phyloP scores from a whole-genome alignment of 1,284 basidiomycete genomes.

The Stereum hirsutum region DNA sequence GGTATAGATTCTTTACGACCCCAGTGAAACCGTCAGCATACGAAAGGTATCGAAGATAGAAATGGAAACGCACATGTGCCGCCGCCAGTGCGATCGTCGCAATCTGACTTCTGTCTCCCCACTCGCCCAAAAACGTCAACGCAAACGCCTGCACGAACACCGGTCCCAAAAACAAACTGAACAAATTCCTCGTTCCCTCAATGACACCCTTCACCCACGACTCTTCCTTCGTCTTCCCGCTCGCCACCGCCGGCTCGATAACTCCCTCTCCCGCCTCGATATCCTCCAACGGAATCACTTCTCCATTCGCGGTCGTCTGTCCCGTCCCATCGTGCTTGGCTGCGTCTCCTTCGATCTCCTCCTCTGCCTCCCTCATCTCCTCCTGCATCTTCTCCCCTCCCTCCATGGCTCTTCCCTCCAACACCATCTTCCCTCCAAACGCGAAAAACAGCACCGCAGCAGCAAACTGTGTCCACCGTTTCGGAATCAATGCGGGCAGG shows the following conservation, averaged over 20 bases:
- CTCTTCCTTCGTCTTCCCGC: constrained; percentile 8
- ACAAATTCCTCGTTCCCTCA: constrained; percentile 78
- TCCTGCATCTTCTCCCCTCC: constrained; percentile 78
- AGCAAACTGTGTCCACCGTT: constrained; percentile 68
- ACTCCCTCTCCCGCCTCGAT: constrained; percentile 49
- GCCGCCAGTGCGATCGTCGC: constrained; percentile 95
- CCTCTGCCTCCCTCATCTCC: constrained; percentile 88
- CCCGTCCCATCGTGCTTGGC: constrained; percentile 36
- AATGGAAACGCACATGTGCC: constrained; percentile 68
- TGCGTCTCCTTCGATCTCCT: constrained; percentile 76
- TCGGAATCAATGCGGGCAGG: constrained; percentile 76
- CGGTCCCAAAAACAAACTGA: constrained; percentile 78
- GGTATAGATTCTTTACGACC: constrained; percentile 48
- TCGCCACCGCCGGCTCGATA: constrained; percentile 9
- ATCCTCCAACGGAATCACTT: constrained; percentile 47
- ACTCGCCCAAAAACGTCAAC: constrained; percentile 95
- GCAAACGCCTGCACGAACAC: constrained; percentile 95
- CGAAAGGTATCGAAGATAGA: constrained; percentile 8
- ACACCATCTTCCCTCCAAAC: constrained; percentile 81
- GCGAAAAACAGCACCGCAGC: constrained; percentile 80
- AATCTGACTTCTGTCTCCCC: constrained; percentile 97
- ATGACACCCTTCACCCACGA: constrained; percentile 7
- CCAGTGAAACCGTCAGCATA: not conserved
- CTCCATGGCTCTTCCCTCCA: constrained; percentile 75
- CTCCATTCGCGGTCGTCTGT: constrained; percentile 20